Evolutionary conservation across 345 rosid species (phyloP), one percentile per base, ranked within the genome.

Genomic region (Lenwebbia sp.): DNA sequence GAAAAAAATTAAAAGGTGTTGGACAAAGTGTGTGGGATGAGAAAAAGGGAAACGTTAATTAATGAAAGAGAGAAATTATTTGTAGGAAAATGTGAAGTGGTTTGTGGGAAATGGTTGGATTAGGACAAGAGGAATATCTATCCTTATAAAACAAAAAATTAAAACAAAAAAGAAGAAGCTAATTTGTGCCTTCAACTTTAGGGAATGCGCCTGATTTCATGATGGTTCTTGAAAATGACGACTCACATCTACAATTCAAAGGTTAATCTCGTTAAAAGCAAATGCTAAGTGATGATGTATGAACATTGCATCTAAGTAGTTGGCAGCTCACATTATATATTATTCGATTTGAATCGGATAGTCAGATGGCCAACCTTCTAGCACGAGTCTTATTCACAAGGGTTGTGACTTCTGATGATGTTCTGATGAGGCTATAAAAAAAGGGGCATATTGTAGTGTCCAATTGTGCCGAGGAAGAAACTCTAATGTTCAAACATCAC

Each of bases 201-300:
- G 91, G 88, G 89, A 92, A 89, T 91, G 91, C 84, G 81, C 91
- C 91, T 88, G 28, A 87, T 91, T 92, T 89, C 88, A 89, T 88
- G 90, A 87, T 40, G 60, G 87, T 62, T 87, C 88, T 93, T 88
- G 92, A 92, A 90, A 93, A 89, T 92, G 92, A 90, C 88, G 90
- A 82, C 84, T 76, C 86, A 8, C 50, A 26, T 60, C 49, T 33
- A 41, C 50, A 83, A 40, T 40, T 83, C 70, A 83, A 83, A 70
- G 81, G 47, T 37, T 19, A 70, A 70, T 70, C 81, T 19, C 26
- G 37, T 70, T 37, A 70, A 70, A 70, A 70, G 81, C 47, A 37
- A 70, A 70, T 70, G 81, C 47, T 37, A 6, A 19, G 47, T 70
- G 81, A 70, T 70, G 81, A 70, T 70, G 81, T 49, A 49, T 82